Evolutionary conservation across 169 alveolate species (phyloP).

Genomic region (Plasmodium knowlesi): DNA sequence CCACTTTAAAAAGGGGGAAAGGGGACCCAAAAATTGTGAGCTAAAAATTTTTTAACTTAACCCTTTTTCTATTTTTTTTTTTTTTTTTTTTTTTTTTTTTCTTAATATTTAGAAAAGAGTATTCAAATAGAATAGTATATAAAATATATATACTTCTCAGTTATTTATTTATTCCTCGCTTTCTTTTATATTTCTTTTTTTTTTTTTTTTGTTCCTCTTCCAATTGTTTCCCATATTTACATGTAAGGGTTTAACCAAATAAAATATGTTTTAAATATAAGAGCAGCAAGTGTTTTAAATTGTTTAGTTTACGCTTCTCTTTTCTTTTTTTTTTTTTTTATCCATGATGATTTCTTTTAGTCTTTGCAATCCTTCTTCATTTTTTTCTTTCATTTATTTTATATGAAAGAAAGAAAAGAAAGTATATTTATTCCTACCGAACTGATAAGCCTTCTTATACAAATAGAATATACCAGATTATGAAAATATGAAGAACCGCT

Average conservation of each 20-base stretch:
- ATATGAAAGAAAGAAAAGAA: not conserved
- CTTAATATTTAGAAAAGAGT: not conserved
- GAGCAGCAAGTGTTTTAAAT: not conserved
- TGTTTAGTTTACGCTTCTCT: not conserved
- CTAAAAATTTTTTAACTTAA: not conserved
- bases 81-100: not conserved
- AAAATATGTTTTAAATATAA: not conserved
- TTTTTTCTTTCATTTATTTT: not conserved
- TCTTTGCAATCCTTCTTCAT: not conserved
- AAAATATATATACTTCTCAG: not conserved
- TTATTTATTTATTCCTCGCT: not conserved
- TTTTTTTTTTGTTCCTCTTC: not conserved
- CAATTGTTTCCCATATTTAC: not conserved
- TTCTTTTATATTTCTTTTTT: not conserved
- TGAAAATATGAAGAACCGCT: slow-evolving; percentile 1
- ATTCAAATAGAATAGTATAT: not conserved
- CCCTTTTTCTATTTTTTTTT: not conserved
- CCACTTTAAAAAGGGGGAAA: not conserved
- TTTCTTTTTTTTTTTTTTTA: not conserved
- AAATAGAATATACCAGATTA: not conserved
- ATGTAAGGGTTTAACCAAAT: not conserved
- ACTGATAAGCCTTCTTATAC: not conserved
- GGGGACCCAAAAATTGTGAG: not conserved
- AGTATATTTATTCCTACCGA: not conserved
- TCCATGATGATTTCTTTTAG: not conserved